Evolutionary conservation across 202 grass and related monocot genomes (phyloP), one percentile per base, ranked within the genome.

Genomic region (Dendrocalamus latiflorus): DNA sequence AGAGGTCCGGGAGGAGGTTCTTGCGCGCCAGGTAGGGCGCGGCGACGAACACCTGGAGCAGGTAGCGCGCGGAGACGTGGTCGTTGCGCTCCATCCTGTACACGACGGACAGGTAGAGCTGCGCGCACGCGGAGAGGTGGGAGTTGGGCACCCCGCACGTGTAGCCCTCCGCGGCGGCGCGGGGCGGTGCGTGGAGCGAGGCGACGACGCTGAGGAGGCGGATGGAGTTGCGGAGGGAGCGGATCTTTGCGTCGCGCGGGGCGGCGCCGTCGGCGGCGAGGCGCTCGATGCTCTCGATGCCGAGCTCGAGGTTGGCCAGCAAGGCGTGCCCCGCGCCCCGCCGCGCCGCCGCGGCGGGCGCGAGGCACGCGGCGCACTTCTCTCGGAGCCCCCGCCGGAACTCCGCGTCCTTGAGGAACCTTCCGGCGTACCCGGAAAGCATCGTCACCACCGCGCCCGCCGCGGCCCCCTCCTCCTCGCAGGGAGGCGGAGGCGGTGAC

Each of bases 191-290:
- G n/a, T n/a, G n/a, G n/a, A n/a, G n/a, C n/a, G n/a, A n/a, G n/a
- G n/a, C n/a, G n/a, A n/a, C n/a, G n/a, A n/a, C n/a, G n/a, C n/a
- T n/a, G n/a, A n/a, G n/a, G n/a, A n/a, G n/a, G n/a, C n/a, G n/a
- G n/a, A 98, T 91, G 77, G 90, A 98, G 81, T 91, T 98, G 65
- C 92, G 81, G 30, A 98, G 79, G 49, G 95, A 95, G 50, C 92
- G 95, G 83, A 93, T 93, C 91, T 95, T 98, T 60, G 89, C 74
- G 36, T 95, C 91, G 14, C 90, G 90, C 11, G 57, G 60, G 2
- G 15, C 28, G 24, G 72, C 65, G 42, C 75, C 85, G 69, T 91
- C 92, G 16, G 88, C 82, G 5, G 87, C 90, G 37, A 98, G 92
- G 70, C 88, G 85, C 77, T 98, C 92, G 41, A 91, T 91, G 84